These are phyloP conservation scores for Multifurca ochricompacta DNA, from an alignment of 768 basidiomycete species.

Conservation along the genomic window DNA sequence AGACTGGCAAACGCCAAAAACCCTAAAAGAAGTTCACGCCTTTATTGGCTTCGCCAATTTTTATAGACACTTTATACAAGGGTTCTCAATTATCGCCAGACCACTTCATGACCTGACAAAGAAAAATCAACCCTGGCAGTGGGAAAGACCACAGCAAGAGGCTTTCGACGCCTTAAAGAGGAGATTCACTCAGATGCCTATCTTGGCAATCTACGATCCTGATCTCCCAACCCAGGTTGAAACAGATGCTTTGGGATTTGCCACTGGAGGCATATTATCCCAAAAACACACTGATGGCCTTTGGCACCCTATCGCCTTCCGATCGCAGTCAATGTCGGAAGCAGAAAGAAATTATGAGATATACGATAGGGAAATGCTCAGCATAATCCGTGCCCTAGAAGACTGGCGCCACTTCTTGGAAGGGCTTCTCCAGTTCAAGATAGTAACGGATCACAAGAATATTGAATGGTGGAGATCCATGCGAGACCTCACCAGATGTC, in stretches of 20 bases:
- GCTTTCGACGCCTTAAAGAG: no score
- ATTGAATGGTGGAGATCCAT: neutral
- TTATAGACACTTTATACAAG: no score
- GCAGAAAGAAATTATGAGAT: neutral
- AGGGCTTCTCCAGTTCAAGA: neutral
- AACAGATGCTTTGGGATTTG: neutral
- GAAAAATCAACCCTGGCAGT: no score
- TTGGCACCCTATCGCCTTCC: neutral
- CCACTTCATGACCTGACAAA: no score
- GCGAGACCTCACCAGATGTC: neutral
- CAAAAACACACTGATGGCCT: neutral
- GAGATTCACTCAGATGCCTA: neutral
- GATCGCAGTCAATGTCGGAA: neutral
- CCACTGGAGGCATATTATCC: neutral
- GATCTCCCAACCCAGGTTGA: neutral
- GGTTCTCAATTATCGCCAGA: no score
- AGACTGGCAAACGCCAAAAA: no score
- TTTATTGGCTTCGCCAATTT: no score
- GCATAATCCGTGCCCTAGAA: neutral
- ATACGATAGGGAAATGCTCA: neutral
- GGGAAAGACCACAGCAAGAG: no score
- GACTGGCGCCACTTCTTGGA: neutral
- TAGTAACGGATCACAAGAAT: neutral
- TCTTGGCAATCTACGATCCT: neutral
- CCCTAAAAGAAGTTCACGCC: no score